Evolutionary conservation across 768 basidiomycete species (phyloP).

Genomic region (Leccinum disarticulatum): DNA sequence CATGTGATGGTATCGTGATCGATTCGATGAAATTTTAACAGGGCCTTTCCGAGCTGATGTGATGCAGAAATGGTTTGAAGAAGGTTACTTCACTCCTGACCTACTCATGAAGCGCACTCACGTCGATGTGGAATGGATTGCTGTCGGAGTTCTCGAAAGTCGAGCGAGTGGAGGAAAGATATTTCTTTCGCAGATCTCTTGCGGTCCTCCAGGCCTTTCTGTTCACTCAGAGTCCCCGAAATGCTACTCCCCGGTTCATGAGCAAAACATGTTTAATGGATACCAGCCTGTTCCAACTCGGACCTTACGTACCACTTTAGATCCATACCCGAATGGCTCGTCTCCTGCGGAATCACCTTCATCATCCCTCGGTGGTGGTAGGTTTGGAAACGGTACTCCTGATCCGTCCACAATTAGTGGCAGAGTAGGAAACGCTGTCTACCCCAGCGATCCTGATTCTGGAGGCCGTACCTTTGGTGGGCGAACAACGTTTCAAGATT

Average conservation of each 20-base stretch:
- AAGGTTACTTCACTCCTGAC: constrained; percentile 82
- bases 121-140: constrained; percentile 64
- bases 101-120: constrained; percentile 83
- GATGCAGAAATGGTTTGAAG: constrained; percentile 95
- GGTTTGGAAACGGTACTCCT: constrained; percentile 67
- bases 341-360: constrained; percentile 71
- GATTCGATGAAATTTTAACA: constrained; percentile 30
- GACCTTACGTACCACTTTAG: constrained; percentile 62
- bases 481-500: constrained; percentile 41
- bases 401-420: constrained; percentile 61
- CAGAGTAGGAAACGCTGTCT: constrained; percentile 39
- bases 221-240: constrained; percentile 51
- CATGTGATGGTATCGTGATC: not conserved
- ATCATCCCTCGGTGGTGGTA: constrained; percentile 64
- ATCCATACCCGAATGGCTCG: constrained; percentile 53
- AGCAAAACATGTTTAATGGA: constrained; percentile 42
- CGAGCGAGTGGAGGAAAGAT: constrained; percentile 55
- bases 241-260: constrained; percentile 41
- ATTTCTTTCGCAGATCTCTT: constrained; percentile 54
- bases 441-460: constrained; percentile 37
- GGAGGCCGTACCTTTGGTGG: constrained; percentile 36
- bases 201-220: constrained; percentile 54
- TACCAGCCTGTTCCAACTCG: constrained; percentile 69
- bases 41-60: constrained; percentile 86
- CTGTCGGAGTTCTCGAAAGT: constrained; percentile 58